Evolutionary conservation across 73 alveolate genomes (phyloP).

Genomic region (Urostyla sp.): DNA sequence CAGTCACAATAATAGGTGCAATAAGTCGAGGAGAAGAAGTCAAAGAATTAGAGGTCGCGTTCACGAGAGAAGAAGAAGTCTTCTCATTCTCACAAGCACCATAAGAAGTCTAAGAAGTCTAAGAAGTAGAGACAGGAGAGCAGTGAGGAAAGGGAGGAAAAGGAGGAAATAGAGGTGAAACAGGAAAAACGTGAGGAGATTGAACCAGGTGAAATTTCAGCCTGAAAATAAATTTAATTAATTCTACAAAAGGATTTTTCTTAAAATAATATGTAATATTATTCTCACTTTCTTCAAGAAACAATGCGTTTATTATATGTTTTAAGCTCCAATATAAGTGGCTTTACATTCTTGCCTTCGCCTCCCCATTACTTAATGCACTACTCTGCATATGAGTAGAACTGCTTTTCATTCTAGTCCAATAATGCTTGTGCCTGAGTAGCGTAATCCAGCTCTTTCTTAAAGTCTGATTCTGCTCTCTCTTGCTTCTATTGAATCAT

Average conservation of each 20-base stretch:
- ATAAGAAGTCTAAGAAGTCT: too few relatives aligned
- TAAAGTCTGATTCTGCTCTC: slow-evolving; percentile 80
- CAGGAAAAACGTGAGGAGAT: slow-evolving; percentile 2
- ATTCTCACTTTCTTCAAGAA: neutral
- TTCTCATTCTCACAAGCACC: too few relatives aligned
- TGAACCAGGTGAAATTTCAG: slow-evolving; percentile 36
- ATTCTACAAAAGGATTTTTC: too few relatives aligned
- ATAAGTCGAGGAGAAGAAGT: slow-evolving; percentile 10
- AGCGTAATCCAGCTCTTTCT: slow-evolving; percentile 80
- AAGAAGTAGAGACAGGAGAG: slow-evolving; percentile 35
- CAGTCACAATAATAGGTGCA: neutral
- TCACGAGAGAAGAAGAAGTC: neutral
- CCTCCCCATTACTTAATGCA: slow-evolving; percentile 82
- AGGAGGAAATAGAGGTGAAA: neutral
- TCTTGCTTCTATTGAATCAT: slow-evolving; percentile 79
- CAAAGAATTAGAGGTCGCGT: slow-evolving; percentile 15
- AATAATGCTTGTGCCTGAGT: slow-evolving; percentile 80
- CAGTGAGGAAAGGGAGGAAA: slow-evolving; percentile 8
- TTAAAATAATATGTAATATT: neutral
- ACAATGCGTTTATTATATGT: slow-evolving; percentile 64
- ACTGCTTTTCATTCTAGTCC: slow-evolving; percentile 85
- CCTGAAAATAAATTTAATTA: neutral
- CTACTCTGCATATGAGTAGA: slow-evolving; percentile 91
- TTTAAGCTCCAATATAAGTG: slow-evolving; percentile 88
- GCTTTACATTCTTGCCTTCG: slow-evolving; percentile 89